These are phyloP conservation scores for Pichia sp. DNA, from an alignment of 1,139 yeast genomes.

Conservation along the genomic window DNA sequence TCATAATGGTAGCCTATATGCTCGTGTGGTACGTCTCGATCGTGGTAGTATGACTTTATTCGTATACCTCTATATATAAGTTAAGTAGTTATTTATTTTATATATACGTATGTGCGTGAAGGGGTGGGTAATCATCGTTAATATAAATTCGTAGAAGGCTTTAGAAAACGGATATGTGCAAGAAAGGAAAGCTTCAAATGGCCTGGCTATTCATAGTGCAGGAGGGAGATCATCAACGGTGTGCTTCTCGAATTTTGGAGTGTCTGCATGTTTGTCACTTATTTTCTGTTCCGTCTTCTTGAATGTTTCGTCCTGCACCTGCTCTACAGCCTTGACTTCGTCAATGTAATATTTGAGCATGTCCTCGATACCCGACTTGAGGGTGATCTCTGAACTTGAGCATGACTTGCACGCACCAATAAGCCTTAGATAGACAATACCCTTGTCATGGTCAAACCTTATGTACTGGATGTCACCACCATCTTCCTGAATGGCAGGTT, in stretches of 20 bases:
- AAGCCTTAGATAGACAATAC: slow-evolving; percentile 60
- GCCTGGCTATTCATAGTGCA: slow-evolving; percentile 3
- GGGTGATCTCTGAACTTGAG: slow-evolving; percentile 68
- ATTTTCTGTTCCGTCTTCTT: not conserved
- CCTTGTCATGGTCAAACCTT: slow-evolving; percentile 55
- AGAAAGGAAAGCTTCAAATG: not conserved
- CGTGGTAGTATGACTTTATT: not conserved
- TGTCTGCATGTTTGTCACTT: not conserved
- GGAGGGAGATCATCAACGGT: slow-evolving; percentile 39
- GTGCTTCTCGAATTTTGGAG: slow-evolving; percentile 15
- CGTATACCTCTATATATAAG: not conserved
- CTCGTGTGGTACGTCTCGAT: not conserved
- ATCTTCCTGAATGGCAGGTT: slow-evolving; percentile 90
- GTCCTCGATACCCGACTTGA: slow-evolving; percentile 75
- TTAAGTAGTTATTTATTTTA: not conserved
- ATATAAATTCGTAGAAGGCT: not conserved
- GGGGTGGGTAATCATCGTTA: not conserved
- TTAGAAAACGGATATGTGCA: not conserved
- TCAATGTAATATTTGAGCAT: slow-evolving; percentile 79
- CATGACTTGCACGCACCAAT: slow-evolving; percentile 81
- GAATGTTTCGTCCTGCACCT: slow-evolving; percentile 37
- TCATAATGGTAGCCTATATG: not conserved
- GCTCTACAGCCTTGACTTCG: slow-evolving; percentile 69
- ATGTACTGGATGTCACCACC: slow-evolving; percentile 82
- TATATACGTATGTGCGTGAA: not conserved